Percentiles rank a stretch among this genome's conserved stretches.
Conservation (phyloP, 805 yeast genomes). For the Starmerella davenportii region DNA sequence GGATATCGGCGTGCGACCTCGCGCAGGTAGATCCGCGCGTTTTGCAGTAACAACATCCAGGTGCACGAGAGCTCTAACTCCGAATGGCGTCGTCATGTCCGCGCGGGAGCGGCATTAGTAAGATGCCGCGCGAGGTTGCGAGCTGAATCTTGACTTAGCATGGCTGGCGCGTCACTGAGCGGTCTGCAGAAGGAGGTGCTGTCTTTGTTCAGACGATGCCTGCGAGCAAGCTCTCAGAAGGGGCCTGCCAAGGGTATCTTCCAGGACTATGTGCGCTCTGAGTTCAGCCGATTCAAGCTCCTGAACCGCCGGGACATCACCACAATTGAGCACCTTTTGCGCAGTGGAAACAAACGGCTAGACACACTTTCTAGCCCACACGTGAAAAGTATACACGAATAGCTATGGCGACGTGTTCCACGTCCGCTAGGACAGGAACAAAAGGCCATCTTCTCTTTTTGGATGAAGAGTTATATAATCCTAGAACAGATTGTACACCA, state of each 20-base stretch:
- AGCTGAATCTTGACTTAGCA: neutral
- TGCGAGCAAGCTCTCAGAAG: conserved; percentile 30
- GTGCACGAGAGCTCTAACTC: too few species aligned
- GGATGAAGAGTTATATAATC: too few species aligned
- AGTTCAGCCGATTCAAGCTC: conserved; percentile 39
- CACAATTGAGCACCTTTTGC: conserved; percentile 65
- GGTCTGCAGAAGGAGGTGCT: conserved; percentile 29
- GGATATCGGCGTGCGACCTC: too few species aligned
- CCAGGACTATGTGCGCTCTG: conserved; percentile 33
- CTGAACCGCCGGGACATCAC: conserved; percentile 64
- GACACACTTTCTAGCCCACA: conserved; percentile 58
- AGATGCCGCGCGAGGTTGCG: too few species aligned
- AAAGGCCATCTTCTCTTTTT: neutral
- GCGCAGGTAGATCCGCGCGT: too few species aligned
- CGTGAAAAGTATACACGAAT: conserved; percentile 40
- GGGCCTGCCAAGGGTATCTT: conserved; percentile 35
- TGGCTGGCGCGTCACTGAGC: conserved; percentile 8
- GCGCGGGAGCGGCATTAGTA: too few species aligned
- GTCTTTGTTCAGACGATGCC: conserved; percentile 32
- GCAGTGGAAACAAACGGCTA: conserved; percentile 53
- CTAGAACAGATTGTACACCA: too few species aligned
- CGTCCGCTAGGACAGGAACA: too few species aligned
- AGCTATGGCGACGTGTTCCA: neutral
- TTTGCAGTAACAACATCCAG: too few species aligned
- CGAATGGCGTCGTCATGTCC: too few species aligned